These are phyloP conservation scores for Colletotrichum sp. DNA, from an alignment of 2,329 filamentous ascomycete genomes.

Conservation along the genomic window DNA sequence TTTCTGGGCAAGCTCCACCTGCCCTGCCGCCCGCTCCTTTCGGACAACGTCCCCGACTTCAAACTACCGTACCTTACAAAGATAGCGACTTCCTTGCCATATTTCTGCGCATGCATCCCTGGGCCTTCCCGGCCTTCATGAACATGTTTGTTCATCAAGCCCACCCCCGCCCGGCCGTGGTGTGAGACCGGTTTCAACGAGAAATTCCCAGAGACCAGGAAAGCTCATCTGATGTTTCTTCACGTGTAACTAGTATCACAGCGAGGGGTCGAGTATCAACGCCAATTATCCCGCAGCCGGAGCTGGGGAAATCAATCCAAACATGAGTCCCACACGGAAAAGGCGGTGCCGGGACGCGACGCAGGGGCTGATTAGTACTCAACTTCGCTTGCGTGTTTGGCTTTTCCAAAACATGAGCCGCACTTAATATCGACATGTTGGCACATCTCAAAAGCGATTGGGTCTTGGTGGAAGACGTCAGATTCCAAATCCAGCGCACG, in stretches of 20 bases:
- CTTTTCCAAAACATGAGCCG: not conserved
- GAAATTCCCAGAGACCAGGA: not conserved
- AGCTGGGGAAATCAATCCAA: not conserved
- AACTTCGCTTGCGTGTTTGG: not conserved
- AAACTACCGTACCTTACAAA: not conserved
- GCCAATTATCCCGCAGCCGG: not conserved
- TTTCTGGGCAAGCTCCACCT: not conserved
- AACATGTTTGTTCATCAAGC: conserved; percentile 14
- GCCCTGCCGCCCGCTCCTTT: not conserved
- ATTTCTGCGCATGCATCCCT: not conserved
- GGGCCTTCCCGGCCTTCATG: not conserved
- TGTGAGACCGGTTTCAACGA: conserved; percentile 14
- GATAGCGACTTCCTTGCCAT: not conserved
- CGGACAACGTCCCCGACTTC: not conserved
- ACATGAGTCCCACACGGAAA: conserved; percentile 13
- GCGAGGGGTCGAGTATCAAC: conserved; percentile 11
- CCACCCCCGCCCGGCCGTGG: not conserved
- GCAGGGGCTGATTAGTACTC: not conserved
- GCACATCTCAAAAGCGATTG: not conserved
- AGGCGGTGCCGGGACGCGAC: not conserved
- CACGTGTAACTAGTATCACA: conserved; percentile 12
- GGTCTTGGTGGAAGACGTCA: not conserved
- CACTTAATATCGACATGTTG: conserved; percentile 9
- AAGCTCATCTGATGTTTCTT: conserved; percentile 15
- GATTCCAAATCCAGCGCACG: not conserved